Base-by-base conservation (phyloP, 1,139 yeast genomes). In the Protomyces arabidopsidicola region DNA sequence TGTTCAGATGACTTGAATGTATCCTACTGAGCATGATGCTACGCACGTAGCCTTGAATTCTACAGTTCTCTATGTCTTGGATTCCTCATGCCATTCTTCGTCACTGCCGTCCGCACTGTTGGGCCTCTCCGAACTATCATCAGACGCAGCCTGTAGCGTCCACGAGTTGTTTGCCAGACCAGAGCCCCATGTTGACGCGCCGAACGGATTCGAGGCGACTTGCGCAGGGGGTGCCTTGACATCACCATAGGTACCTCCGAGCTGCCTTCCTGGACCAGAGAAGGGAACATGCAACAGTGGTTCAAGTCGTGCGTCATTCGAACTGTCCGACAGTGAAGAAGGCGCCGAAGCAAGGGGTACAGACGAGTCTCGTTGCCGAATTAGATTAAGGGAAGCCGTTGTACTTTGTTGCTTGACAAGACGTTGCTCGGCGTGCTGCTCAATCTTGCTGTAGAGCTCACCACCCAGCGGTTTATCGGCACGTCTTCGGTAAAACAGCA, bases 401-500 rank as follows among this genome's bases (percentile, higher is more conserved):
- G 53, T 35, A 3, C 14, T 9, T 20, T 50, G 36, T n/a, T 31
- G 36, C 36, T 50, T 31, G 2, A 50, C 35, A 8, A 51, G 9
- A 27, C 35, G 39, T n/a, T 50, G 54, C 52, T 55, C 39, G n/a
- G 45, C 39, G 22, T 45, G 53, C 22, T 45, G 22, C 27, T 35
- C 39, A 6, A 54, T 24, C 54, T 27, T 53, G n/a, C 9, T 14
- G 20, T 48, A 45, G 36, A 54, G 27, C 14, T 45, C 48, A 10
- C 53, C 54, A 8, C 58, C 58, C 3, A 53, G 54, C 14, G 63
- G 53, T 16, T 27, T 18, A 2, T 35, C 6, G 16, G 65, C 39
- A 18, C 91, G 79, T 65, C 84, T 84, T 65, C 95, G 81, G 75
- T 93, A 93, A 71, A 93, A 93, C 63, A 93, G 76, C 68, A 93